A percentile compares a stretch with the other conserved stretches of the same genome.
These are phyloP conservation scores for Boletus fagicola DNA, from an alignment of 768 basidiomycete species.

Conservation along the genomic window DNA sequence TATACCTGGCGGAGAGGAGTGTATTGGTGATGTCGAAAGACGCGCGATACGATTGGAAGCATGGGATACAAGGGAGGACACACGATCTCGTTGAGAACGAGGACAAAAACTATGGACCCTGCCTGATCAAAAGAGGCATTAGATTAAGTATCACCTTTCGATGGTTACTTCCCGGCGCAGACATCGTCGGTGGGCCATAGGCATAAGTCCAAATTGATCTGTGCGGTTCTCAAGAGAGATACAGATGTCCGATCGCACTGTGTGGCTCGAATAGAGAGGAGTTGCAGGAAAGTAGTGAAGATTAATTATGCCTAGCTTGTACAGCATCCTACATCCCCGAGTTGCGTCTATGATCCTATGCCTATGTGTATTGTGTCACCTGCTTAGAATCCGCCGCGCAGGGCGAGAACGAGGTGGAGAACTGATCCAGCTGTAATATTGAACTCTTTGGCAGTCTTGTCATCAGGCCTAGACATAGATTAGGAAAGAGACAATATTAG, in stretches of 20 bases:
- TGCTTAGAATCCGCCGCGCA: conserved; percentile 77
- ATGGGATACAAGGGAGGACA: conserved; percentile 71
- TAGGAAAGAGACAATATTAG: not conserved
- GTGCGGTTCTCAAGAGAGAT: not conserved
- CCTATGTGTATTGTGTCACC: conserved; percentile 12
- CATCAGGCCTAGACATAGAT: conserved; percentile 67
- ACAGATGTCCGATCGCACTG: conserved; percentile 1
- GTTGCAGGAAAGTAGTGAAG: conserved; percentile 15
- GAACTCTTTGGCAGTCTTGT: conserved; percentile 83
- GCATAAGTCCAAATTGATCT: conserved; percentile 11
- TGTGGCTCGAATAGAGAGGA: not conserved
- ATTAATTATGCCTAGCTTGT: conserved; percentile 22
- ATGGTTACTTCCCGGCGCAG: conserved; percentile 83
- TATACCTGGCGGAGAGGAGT: conserved; percentile 76
- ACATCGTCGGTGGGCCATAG: conserved; percentile 63
- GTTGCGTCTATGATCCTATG: conserved; percentile 25
- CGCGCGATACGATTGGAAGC: conserved; percentile 84
- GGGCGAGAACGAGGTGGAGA: conserved; percentile 91
- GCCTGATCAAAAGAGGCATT: conserved; percentile 50
- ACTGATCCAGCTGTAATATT: conserved; percentile 83
- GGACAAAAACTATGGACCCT: conserved; percentile 18
- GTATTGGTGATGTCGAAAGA: conserved; percentile 76
- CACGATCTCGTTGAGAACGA: conserved; percentile 56
- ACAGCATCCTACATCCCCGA: not conserved
- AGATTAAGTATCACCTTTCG: conserved; percentile 84